Percentiles rank a stretch among this genome's conserved stretches.
Evolutionary conservation across 176 grass and related monocot genomes (phyloP).

Genomic region (Bonia amplexicaulis): DNA sequence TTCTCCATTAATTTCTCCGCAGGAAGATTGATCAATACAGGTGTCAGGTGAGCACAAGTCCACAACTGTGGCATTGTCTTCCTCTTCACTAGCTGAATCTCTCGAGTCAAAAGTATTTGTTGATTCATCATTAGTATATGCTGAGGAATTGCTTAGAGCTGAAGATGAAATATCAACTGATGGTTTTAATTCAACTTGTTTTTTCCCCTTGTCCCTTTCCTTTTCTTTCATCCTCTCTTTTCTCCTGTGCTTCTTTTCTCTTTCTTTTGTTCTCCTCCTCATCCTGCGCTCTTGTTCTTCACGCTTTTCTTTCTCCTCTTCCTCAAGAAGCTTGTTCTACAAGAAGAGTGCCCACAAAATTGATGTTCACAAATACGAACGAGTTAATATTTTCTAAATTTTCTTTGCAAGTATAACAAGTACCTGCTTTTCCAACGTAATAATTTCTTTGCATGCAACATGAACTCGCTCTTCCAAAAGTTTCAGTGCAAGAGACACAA

Average conservation of each 20-base stretch:
- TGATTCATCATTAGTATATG: conserved; percentile 37
- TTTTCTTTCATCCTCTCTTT: conserved; percentile 94
- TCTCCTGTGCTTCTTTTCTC: conserved; percentile 90
- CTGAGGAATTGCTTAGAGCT: conserved; percentile 36
- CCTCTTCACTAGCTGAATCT: conserved; percentile 51
- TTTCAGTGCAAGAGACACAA: conserved; percentile 84
- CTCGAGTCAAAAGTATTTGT: conserved; percentile 30
- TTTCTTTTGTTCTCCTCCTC: conserved; percentile 80
- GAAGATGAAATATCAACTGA: conserved; percentile 20
- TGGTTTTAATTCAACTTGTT: conserved; percentile 38
- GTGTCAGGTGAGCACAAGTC: conserved; percentile 23
- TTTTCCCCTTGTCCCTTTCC: conserved; percentile 64
- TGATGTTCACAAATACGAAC: conserved; percentile 12
- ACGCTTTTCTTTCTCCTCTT: conserved; percentile 92
- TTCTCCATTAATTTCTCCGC: conserved; percentile 10
- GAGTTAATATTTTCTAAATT: background rate
- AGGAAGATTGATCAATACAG: conserved; percentile 20
- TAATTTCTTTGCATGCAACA: conserved; percentile 96
- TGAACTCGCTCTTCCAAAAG: conserved; percentile 89
- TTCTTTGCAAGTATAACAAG: conserved; percentile 26
- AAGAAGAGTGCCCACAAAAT: conserved; percentile 17
- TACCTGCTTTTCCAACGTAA: conserved; percentile 97
- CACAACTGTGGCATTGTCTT: conserved; percentile 23
- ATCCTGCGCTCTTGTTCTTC: conserved; percentile 90
- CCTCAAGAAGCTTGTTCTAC: conserved; percentile 90